Conservation (phyloP, 768 basidiomycete species). For the Leccinum sublutescens region DNA sequence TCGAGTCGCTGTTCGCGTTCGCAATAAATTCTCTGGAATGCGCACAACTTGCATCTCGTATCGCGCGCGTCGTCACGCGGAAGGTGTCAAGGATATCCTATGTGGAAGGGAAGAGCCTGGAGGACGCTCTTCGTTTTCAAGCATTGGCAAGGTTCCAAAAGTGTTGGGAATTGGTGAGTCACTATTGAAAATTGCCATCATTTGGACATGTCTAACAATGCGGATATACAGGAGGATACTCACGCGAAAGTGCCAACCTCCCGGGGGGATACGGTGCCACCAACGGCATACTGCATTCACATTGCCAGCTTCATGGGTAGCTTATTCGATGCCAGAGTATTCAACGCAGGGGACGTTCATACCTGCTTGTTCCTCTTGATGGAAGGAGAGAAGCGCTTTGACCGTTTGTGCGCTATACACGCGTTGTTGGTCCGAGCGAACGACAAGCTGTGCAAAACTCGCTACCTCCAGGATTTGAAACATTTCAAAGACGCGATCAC, state of each 20-base stretch:
- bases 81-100: conserved; percentile 8
- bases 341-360: conserved; percentile 27
- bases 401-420: conserved; percentile 35
- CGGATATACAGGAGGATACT: conserved; percentile 14
- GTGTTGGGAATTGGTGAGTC: conserved; percentile 18
- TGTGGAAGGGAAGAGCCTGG: conserved; percentile 12
- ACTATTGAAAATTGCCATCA: not conserved
- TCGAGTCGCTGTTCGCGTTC: conserved; percentile 18
- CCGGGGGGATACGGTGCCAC: not conserved
- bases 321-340: conserved; percentile 28
- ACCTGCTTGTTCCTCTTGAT: conserved; percentile 30
- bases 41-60: conserved; percentile 14
- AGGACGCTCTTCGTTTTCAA: conserved; percentile 11
- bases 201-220: not conserved
- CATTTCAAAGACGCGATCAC: conserved; percentile 20
- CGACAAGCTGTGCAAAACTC: conserved; percentile 31
- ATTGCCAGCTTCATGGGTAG: conserved; percentile 34
- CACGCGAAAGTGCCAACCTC: conserved; percentile 5
- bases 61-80: conserved; percentile 11
- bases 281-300: conserved; percentile 24
- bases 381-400: conserved; percentile 20
- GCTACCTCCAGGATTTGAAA: conserved; percentile 16
- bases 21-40: conserved; percentile 12
- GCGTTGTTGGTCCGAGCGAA: conserved; percentile 34
- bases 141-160: conserved; percentile 16